A percentile compares a stretch with the other conserved stretches of the same genome.
Conservation (phyloP, 2,329 filamentous ascomycete genomes). For the Xylariaceae sp. region DNA sequence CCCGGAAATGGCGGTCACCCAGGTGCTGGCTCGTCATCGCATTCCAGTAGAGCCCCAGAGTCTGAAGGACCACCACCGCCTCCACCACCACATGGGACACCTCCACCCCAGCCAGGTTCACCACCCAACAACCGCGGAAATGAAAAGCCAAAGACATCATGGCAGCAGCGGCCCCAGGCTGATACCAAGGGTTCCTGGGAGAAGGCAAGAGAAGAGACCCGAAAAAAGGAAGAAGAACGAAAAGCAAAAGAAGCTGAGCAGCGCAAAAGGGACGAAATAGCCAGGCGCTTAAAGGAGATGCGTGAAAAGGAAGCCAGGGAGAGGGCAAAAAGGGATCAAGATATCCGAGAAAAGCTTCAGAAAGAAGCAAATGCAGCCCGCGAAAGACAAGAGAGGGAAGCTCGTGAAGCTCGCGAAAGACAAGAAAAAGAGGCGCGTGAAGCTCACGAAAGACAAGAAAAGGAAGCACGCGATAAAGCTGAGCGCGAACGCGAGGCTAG, state of each 20-base stretch:
- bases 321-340: conserved; percentile 28
- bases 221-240: conserved; percentile 60
- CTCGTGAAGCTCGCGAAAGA: conserved; percentile 31
- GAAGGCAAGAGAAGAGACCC: conserved; percentile 64
- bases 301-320: conserved; percentile 48
- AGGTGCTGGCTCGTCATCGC: conserved; percentile 14
- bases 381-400: conserved; percentile 29
- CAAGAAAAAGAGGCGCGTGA: conserved; percentile 34
- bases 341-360: conserved; percentile 35
- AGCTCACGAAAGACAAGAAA: conserved; percentile 23
- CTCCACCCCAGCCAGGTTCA: conserved; percentile 26
- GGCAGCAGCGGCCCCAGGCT: conserved; percentile 33
- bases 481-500: conserved; percentile 33
- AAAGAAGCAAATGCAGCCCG: conserved; percentile 36
- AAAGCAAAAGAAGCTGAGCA: conserved; percentile 58
- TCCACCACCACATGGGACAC: conserved; percentile 34
- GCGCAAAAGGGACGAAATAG: conserved; percentile 54
- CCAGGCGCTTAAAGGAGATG: conserved; percentile 49
- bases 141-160: conserved; percentile 36
- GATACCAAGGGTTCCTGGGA: conserved; percentile 56
- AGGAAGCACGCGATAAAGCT: conserved; percentile 30
- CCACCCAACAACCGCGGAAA: conserved; percentile 21
- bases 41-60: conserved; percentile 25
- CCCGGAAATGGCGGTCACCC: conserved; percentile 20
- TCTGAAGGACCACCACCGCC: conserved; percentile 31